Evolutionary conservation across 495 filamentous ascomycete genomes (phyloP).

Genomic region (Beverwykella pulmonaria): DNA sequence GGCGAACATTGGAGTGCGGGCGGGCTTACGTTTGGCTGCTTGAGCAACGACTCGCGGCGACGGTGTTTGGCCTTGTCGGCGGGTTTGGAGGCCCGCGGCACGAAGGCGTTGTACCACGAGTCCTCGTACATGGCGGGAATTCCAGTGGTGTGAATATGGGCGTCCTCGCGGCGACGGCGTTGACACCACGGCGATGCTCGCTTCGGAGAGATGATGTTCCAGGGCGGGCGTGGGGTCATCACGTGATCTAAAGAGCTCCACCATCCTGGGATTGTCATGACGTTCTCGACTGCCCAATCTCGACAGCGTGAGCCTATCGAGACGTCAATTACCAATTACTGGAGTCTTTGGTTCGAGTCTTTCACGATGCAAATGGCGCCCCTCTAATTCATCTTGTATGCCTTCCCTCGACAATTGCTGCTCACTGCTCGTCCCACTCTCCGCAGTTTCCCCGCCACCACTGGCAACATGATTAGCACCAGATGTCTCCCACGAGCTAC

Average conservation of each 20-base stretch:
- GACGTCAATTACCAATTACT: background rate
- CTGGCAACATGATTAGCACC: slow-evolving; percentile 27
- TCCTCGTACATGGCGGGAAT: slow-evolving; percentile 70
- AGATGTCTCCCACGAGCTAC: slow-evolving; percentile 31
- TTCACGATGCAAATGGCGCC: background rate
- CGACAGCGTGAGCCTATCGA: background rate
- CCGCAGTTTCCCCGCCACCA: background rate
- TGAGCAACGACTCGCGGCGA: slow-evolving; percentile 65
- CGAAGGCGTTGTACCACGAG: slow-evolving; percentile 67
- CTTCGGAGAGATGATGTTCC: background rate
- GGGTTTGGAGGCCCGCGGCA: slow-evolving; percentile 55
- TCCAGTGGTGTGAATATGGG: background rate
- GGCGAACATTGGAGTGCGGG: slow-evolving; percentile 24
- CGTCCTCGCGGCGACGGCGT: slow-evolving; percentile 5
- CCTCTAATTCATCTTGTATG: background rate
- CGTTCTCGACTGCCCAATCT: slow-evolving; percentile 15
- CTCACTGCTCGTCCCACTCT: background rate
- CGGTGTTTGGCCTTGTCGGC: slow-evolving; percentile 58
- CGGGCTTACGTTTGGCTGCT: slow-evolving; percentile 68
- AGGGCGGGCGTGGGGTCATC: too few species aligned
- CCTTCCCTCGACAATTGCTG: background rate
- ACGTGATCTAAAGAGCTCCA: background rate
- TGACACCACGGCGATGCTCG: slow-evolving; percentile 1
- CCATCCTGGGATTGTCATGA: slow-evolving; percentile 19
- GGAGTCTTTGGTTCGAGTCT: background rate